A percentile compares a stretch with the other conserved stretches of the same genome.
Conservation (phyloP, 805 yeast genomes). For the Wickerhamiella galacta region DNA sequence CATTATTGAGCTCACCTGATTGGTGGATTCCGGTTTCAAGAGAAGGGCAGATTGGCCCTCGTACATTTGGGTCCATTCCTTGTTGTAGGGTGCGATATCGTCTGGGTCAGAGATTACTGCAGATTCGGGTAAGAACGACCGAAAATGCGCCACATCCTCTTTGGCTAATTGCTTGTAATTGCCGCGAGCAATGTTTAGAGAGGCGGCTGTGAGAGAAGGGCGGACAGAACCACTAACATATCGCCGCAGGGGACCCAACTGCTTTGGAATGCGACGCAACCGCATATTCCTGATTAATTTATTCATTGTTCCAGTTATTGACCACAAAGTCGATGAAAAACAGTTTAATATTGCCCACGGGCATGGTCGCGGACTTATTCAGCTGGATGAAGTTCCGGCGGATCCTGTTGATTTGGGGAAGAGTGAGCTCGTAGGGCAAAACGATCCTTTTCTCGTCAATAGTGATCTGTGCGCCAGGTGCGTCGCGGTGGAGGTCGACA, state of each 20-base stretch:
- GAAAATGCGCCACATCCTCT: constrained; percentile 46
- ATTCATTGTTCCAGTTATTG: constrained; percentile 32
- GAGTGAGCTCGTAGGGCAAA: constrained; percentile 48
- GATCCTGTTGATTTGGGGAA: constrained; percentile 68
- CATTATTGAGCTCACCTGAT: constrained; percentile 60
- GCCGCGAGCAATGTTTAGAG: constrained; percentile 38
- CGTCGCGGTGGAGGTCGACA: constrained; percentile 43
- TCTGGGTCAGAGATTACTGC: constrained; percentile 33
- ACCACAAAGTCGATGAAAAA: constrained; percentile 67
- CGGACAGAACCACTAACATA: too few species aligned
- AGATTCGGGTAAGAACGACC: constrained; percentile 29
- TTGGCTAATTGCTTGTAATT: constrained; percentile 35
- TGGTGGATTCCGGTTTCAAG: constrained; percentile 64
- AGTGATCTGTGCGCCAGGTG: constrained; percentile 20
- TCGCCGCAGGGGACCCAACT: too few species aligned
- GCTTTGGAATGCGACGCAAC: too few species aligned
- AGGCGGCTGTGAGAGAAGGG: constrained; percentile 60
- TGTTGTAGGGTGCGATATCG: constrained; percentile 56
- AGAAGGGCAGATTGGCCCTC: constrained; percentile 72
- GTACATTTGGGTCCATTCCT: constrained; percentile 90
- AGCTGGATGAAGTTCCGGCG: constrained; percentile 70
- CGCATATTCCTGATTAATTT: background rate
- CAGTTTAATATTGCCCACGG: constrained; percentile 46
- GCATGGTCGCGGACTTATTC: constrained; percentile 64
- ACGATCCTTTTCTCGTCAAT: constrained; percentile 32